Evolutionary conservation across 768 basidiomycete species (phyloP).

Genomic region (Trametes maxima): DNA sequence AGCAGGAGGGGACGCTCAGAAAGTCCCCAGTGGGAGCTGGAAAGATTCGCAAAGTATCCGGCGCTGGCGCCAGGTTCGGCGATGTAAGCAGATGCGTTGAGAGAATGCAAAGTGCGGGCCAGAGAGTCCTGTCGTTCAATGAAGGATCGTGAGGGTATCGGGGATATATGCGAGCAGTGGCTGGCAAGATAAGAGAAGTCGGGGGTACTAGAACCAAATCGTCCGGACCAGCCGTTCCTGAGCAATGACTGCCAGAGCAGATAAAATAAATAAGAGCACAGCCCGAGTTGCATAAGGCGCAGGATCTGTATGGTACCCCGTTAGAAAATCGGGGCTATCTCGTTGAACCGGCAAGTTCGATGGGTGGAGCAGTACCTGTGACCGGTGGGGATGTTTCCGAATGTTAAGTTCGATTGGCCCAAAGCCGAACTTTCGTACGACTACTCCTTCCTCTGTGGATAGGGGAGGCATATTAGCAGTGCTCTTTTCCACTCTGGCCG

Average conservation of each 20-base stretch:
- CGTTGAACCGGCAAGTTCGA: too few species aligned
- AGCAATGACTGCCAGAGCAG: neutral
- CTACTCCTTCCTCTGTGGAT: neutral
- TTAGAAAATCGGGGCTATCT: too few species aligned
- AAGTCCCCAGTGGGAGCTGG: slow-evolving; percentile 60
- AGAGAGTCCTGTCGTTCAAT: slow-evolving; percentile 55
- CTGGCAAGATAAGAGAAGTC: slow-evolving; percentile 33
- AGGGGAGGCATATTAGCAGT: neutral
- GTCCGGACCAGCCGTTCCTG: too few species aligned
- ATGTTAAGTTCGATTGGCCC: too few species aligned
- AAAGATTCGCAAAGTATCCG: slow-evolving; percentile 74
- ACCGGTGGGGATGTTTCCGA: too few species aligned
- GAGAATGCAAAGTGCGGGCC: slow-evolving; percentile 48
- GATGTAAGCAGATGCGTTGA: slow-evolving; percentile 69
- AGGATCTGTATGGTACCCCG: neutral
- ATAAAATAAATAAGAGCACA: neutral
- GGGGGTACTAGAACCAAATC: neutral
- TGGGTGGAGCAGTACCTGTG: too few species aligned
- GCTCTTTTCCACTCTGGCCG: neutral
- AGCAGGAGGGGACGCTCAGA: slow-evolving; percentile 82
- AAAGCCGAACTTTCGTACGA: too few species aligned
- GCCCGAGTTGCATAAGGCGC: neutral
- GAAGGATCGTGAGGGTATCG: slow-evolving; percentile 52
- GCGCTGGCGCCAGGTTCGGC: slow-evolving; percentile 78
- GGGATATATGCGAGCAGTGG: slow-evolving; percentile 52